Evolutionary conservation across 1,284 basidiomycete species (phyloP).

Genomic region (Fomitopsis betulina): DNA sequence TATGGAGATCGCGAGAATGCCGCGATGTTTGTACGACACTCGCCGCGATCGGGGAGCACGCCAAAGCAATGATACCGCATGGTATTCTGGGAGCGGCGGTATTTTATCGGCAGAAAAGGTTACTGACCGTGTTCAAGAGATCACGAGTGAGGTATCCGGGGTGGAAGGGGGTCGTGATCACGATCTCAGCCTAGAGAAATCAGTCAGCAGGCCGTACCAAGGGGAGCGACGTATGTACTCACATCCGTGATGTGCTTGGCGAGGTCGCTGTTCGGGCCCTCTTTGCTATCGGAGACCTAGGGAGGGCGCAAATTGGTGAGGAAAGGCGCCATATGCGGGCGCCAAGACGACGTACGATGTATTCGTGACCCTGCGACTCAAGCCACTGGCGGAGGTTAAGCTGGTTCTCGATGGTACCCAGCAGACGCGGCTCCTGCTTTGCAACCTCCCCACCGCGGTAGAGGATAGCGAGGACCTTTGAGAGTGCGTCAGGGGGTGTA

Average conservation of each 20-base stretch:
- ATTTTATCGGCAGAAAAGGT: not conserved
- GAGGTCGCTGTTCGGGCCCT: conserved; percentile 82
- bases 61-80: not conserved
- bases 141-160: conserved; percentile 87
- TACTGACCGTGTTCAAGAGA: conserved; percentile 45
- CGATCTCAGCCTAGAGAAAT: conserved; percentile 50
- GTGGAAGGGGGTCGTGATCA: conserved; percentile 93
- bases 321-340: not conserved
- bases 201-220: not conserved
- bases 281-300: conserved; percentile 84
- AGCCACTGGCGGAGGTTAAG: conserved; percentile 71
- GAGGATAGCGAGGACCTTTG: conserved; percentile 77
- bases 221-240: conserved; percentile 21
- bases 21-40: not conserved
- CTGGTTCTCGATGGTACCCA: conserved; percentile 91
- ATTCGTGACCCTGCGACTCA: conserved; percentile 74
- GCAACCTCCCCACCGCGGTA: conserved; percentile 76
- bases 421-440: conserved; percentile 75
- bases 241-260: conserved; percentile 86
- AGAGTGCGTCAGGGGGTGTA: not conserved
- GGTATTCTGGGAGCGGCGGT: not conserved
- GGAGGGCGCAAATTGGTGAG: conserved; percentile 3
- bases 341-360: conserved; percentile 42
- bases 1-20: not conserved
- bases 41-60: not conserved